Evolutionary conservation across 139 green algal genomes (phyloP).

Genomic region (Haematococcus lacustris): DNA sequence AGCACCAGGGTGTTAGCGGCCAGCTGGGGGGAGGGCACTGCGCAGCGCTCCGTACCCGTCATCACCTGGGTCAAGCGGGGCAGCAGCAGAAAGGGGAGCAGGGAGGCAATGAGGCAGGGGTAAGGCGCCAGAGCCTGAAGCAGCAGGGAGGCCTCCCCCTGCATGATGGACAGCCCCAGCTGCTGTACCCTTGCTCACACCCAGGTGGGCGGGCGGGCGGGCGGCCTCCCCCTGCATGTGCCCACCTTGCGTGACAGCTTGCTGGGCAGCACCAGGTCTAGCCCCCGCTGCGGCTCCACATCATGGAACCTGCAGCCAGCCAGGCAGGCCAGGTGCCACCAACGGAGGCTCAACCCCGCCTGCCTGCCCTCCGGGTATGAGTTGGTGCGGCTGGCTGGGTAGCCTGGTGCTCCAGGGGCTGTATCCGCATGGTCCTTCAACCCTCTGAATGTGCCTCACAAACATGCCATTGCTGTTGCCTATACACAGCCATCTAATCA

Average conservation of each 20-base stretch:
- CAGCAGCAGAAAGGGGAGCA: not conserved
- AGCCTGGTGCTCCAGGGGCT: too few relatives aligned
- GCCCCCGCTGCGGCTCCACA: conserved; percentile 52
- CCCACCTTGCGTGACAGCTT: conserved; percentile 48
- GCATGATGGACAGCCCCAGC: not conserved
- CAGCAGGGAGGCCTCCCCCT: not conserved
- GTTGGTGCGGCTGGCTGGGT: too few relatives aligned
- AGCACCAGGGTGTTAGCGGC: conserved; percentile 76
- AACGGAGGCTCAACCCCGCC: not conserved
- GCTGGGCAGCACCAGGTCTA: conserved; percentile 41
- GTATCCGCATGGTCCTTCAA: not conserved
- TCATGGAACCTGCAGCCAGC: conserved; percentile 63
- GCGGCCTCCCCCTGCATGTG: conserved; percentile 36
- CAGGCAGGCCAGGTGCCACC: not conserved
- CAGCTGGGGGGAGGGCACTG: conserved; percentile 53
- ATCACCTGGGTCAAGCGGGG: conserved; percentile 32
- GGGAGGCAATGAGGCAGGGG: not conserved
- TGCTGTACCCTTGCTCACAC: not conserved
- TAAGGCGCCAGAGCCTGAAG: not conserved
- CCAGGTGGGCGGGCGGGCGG: not conserved
- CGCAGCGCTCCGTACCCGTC: conserved; percentile 22
- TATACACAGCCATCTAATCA: not conserved
- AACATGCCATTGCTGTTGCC: not conserved
- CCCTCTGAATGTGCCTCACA: not conserved
- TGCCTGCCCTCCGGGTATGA: not conserved